Conservation (phyloP, 1,284 basidiomycete genomes). For the Melampsora americana region DNA sequence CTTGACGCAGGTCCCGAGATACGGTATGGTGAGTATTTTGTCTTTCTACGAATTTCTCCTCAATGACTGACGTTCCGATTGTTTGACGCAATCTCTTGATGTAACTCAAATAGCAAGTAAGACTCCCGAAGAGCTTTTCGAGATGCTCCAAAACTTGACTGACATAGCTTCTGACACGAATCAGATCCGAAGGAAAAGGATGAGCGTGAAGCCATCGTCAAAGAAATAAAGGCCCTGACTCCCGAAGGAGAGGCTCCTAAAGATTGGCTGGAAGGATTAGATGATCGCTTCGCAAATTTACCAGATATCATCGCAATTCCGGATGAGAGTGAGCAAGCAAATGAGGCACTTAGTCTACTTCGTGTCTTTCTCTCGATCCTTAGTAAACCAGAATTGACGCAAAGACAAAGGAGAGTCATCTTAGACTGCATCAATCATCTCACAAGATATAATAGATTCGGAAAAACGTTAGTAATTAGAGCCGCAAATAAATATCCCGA, state of each 20-base stretch:
- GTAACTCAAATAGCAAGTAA: not conserved
- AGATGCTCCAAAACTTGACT: not conserved
- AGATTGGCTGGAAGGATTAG: not conserved
- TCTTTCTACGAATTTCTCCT: not conserved
- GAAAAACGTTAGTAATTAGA: not conserved
- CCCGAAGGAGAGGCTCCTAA: not conserved
- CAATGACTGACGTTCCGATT: not conserved
- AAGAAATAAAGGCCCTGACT: not conserved
- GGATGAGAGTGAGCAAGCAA: not conserved
- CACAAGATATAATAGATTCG: not conserved
- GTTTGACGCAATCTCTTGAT: not conserved
- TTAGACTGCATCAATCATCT: not conserved
- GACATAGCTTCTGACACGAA: not conserved
- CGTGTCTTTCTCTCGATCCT: not conserved
- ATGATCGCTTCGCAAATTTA: not conserved
- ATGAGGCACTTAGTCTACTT: not conserved
- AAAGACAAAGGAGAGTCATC: not conserved
- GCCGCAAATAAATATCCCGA: not conserved
- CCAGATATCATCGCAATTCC: not conserved
- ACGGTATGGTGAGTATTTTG: not conserved
- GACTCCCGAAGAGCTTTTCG: not conserved
- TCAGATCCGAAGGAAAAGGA: constrained; percentile 2
- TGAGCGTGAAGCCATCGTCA: not conserved
- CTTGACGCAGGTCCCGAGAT: not conserved
- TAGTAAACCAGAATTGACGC: not conserved